These are phyloP conservation scores for Lactarius vividus DNA, from an alignment of 768 basidiomycete genomes.

Conservation along the genomic window DNA sequence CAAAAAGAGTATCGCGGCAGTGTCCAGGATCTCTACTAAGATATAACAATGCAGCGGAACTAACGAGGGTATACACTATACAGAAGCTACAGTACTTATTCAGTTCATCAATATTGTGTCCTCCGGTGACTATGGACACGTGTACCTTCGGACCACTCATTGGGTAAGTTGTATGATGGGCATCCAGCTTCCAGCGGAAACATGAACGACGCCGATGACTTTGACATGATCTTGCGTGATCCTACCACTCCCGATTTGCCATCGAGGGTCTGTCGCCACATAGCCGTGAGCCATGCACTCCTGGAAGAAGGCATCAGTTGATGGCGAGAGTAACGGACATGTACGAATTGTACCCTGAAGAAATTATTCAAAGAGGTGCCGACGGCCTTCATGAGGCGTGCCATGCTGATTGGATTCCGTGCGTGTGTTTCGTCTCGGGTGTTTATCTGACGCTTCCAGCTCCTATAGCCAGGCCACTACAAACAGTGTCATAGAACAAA, in stretches of 20 bases:
- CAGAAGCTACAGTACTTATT: neutral
- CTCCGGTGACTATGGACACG: neutral
- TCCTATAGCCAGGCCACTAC: conserved; percentile 20
- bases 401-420: conserved; percentile 7
- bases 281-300: neutral
- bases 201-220: conserved; percentile 18
- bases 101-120: neutral
- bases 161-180: conserved; percentile 17
- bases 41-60: neutral
- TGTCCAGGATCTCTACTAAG: neutral
- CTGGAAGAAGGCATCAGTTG: neutral
- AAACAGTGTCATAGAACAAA: neutral
- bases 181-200: conserved; percentile 24
- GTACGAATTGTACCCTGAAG: neutral
- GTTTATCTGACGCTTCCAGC: conserved; percentile 13
- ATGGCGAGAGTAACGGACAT: neutral
- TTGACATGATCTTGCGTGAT: conserved; percentile 17
- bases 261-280: neutral
- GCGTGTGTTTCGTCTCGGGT: conserved; percentile 12
- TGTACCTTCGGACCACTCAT: neutral
- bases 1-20: neutral
- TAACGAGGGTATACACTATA: neutral
- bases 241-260: conserved; percentile 14
- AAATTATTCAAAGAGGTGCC: conserved; percentile 17
- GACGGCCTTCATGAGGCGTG: conserved; percentile 1